Conservation (phyloP, 352 stramenopile species). For the Peronospora destructor region DNA sequence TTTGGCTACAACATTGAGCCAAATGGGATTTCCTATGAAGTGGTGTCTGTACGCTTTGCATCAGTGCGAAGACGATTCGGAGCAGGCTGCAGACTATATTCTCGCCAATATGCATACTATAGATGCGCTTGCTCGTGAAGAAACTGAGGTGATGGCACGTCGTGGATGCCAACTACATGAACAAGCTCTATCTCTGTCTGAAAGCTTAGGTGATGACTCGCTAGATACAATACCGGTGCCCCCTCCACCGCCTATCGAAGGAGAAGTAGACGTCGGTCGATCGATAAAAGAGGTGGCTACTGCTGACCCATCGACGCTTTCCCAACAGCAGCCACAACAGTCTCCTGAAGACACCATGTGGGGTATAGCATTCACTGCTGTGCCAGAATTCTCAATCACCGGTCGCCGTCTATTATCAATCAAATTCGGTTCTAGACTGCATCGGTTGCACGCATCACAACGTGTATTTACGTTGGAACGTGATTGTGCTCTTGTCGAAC, state of each 20-base stretch:
- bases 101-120: conserved; percentile 81
- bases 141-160: conserved; percentile 46
- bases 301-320: conserved; percentile 25
- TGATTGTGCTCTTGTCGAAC: conserved; percentile 66
- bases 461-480: conserved; percentile 55
- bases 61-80: conserved; percentile 78
- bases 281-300: conserved; percentile 46
- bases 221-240: conserved; percentile 8
- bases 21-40: conserved; percentile 86
- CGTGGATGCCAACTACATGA: conserved; percentile 41
- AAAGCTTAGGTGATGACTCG: conserved; percentile 13
- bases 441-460: conserved; percentile 58
- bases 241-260: conserved; percentile 20
- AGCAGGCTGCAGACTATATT: conserved; percentile 79
- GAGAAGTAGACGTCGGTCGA: conserved; percentile 29
- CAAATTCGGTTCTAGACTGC: conserved; percentile 63
- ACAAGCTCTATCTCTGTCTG: conserved; percentile 16
- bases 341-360: conserved; percentile 57
- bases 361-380: conserved; percentile 80
- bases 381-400: conserved; percentile 80
- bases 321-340: conserved; percentile 15
- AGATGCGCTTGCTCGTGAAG: conserved; percentile 69
- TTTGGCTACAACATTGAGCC: conserved; percentile 62
- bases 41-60: conserved; percentile 80
- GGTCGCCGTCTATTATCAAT: conserved; percentile 59